Base-by-base conservation (phyloP, 176 grass and related monocot species). In the Aegilops tauschii region DNA sequence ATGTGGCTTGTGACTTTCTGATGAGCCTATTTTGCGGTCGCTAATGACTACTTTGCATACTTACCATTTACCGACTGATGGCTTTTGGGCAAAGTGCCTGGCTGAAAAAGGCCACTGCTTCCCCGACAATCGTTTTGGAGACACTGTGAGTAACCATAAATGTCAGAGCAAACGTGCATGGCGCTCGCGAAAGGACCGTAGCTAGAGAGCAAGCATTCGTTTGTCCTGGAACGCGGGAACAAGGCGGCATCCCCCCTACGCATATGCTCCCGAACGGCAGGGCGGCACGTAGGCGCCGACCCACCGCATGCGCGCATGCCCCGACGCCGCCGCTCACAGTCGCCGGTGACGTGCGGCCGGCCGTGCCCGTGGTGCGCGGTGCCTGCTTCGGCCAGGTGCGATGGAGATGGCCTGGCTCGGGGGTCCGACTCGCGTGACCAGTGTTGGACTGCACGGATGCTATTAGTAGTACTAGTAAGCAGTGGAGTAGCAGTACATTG, bases 171-270 rank as follows among this genome's bases (percentile, higher is more conserved):
- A 28, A 71, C 44, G 45, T 49, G 37, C 23, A 30, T 49, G 29
- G 40, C 39, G n/a, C 37, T n/a, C 16, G 40, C 36, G 21, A 27
- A 87, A 78, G 23, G 40, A 42, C 54, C 65, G 65, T 29, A 40
- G 50, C 50, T 71, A 7, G 61, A 11, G 18, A 39, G 73, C 79
- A 80, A 73, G 50, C 7, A 59, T 83, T 68, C 45, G 44, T 18
- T 74, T 90, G 89, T 84, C 67, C 44, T 59, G 27, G 59, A 21
- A 47, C 45, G 4, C 40, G 72, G 72, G 42, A 17, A 75, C 72
- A 75, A 14, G 52, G 65, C 71, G 54, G 73, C 72, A 69, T 62
- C 56, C 70, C 37, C 52, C 31, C 39, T 12, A 68, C 68, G 34
- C 45, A 32, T 59, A 42, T 39, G 69, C 80, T 44, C 39, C 56